Base-by-base conservation (phyloP, 352 stramenopile genomes). In the Phytopythium sindhum region DNA sequence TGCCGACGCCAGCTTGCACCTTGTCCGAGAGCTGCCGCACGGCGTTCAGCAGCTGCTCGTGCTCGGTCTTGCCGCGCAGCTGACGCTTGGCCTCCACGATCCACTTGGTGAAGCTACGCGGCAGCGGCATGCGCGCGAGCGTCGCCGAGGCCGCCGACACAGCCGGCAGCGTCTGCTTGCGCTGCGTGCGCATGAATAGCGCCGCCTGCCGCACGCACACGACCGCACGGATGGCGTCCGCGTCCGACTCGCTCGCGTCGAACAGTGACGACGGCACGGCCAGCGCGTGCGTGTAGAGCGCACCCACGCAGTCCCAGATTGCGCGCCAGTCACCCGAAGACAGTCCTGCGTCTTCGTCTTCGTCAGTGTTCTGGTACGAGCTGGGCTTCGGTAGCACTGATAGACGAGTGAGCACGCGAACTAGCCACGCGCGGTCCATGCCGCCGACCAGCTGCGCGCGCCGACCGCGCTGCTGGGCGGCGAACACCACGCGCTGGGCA, bases 161-260 rank as follows among this genome's bases (percentile, higher is more conserved):
- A 6, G 68, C 65, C 12, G 80, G 66, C 10, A 87, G 61, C 64
- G 68, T 78, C 33, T 70, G 77, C 52, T 77, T 78, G 9, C 61
- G 70, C 63, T 86, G 70, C 28, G 73, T 65, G 55, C 79, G 79
- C 77, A 87, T 81, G 59, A 90, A 90, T 31, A 84, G 63, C 35
- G 69, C 68, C 12, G 81, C 81, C 48, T 78, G 64, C 33, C 81
- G 79, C n/a, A 88, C 58, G 42, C 81, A 90, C 41, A 82, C 61
- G 21, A 82, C 24, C 26, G 64, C 59, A 33, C 67, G 42, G 41
- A 82, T 54, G 23, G 75, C 55, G 60, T 58, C 33, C 51, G 69
- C 58, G 50, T 68, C 70, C 35, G 39, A 59, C 10, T 67, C 54
- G 47, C 12, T 21, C 15, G 57, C 69, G 4, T 73, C 63, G 33